Evolutionary conservation across 2,329 filamentous ascomycete species (phyloP), one percentile per base, ranked within the genome.

Genomic region (Scopulariopsis brevicaulis): DNA sequence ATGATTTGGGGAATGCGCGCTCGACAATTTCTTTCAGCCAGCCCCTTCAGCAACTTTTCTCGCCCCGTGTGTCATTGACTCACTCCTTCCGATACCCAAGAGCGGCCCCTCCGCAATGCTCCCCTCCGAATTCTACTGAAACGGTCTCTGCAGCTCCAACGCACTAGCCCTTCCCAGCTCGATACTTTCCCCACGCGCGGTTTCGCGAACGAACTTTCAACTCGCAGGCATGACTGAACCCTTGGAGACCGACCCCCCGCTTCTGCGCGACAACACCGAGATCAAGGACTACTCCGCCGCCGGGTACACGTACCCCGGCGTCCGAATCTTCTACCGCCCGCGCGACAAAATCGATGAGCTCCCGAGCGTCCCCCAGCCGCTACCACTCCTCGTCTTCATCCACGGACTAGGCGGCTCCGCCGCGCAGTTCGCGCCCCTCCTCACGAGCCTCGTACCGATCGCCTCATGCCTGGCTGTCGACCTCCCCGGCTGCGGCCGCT

Each of bases 391-490:
- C 3, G 91, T 97, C 51, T 96, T 95, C 67, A 78, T 97, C 59
- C 94, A 97, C 67, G 94, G 94, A 1, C 79, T 97, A 11, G 94
- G 93, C n/a, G 94, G 94, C 54, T 96, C 90, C 0, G 81, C 91
- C 25, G 87, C 90, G 12, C 94, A 97, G 67, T 97, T 96, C 67
- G 81, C 89, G 58, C 83, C 88, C 34, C 74, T 97, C 5, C 74
- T 97, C 18, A 87, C 84, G 22, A 94, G 89, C 69, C 77, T 99
- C 54, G 82, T 88, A 55, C 90, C 95, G 67, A 76, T 91, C 54
- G 90, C 89, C 14, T 86, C 91, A 54, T 96, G 92, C 68, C 78
- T 96, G 46, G 89, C 90, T 4, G 84, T 97, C 62, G 94, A 99
- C 68, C 77, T 96, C 4, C 93, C 94, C 1, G 94, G 94, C 46